Evolutionary conservation across 164 flowering plant species (phyloP).

Genomic region (Cinnamomum micranthum): DNA sequence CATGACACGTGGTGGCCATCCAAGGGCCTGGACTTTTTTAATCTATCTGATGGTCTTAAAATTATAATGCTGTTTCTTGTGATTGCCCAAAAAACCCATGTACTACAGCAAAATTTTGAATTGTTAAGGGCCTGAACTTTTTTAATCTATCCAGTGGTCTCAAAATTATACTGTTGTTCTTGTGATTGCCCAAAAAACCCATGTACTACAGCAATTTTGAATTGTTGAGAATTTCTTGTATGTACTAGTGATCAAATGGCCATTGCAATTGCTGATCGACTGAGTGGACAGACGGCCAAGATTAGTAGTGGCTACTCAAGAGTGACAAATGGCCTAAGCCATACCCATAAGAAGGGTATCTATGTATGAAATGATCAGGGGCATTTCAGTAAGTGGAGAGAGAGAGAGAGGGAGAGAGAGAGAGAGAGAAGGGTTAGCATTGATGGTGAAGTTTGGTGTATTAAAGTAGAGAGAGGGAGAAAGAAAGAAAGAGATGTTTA

Average conservation of each 20-base stretch:
- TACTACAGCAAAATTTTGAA: background rate
- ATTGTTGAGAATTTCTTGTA: background rate
- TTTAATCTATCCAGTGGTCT: background rate
- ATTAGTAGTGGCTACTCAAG: no score
- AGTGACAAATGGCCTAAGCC: no score
- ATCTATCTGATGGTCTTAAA: background rate
- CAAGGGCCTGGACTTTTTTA: background rate
- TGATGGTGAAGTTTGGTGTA: background rate
- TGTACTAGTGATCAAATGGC: background rate
- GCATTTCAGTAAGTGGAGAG: background rate
- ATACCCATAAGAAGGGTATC: no score
- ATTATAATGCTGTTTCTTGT: background rate
- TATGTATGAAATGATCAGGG: background rate
- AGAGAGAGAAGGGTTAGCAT: background rate
- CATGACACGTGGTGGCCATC: constrained; percentile 2
- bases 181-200: background rate
- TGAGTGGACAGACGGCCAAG: no score
- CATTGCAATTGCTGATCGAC: background rate
- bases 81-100: background rate
- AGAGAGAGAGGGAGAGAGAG: background rate
- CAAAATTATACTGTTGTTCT: background rate
- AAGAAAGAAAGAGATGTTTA: background rate
- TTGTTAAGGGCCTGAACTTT: background rate
- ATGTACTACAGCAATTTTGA: background rate
- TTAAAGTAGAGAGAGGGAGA: background rate